Evolutionary conservation across 2,329 filamentous ascomycete species (phyloP), one percentile per base, ranked within the genome.

Genomic region (Cryphonectria carpinicola): DNA sequence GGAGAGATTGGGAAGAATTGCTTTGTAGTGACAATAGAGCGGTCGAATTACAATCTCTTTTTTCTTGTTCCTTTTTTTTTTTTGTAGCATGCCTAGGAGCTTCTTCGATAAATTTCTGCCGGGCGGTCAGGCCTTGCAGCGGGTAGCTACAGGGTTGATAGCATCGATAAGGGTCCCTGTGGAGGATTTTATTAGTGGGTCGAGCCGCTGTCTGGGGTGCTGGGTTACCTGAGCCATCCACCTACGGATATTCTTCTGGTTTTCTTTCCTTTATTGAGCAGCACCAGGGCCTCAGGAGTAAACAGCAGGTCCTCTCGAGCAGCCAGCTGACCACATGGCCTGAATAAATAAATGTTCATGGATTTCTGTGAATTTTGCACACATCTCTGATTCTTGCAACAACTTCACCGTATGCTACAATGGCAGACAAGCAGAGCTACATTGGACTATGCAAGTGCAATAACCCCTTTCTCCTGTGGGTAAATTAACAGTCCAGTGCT

Each of bases 41-140:
- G 11, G 60, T 35, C 41, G 54, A 58, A 32, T 32, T 58, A 14
- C 54, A 58, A 58, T 14, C n/a, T 25, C 13, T 32, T 17, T 32
- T 32, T 58, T 28, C 28, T 54, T 28, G 14, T 28, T 32, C 17
- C 32, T 58, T 17, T 28, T 28, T 28, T 14, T 28, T 25, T 25
- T 13, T 3, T 28, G 28, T 28, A 54, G n/a, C 2, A n/a, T 7
- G 46, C 32, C 8, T 35, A 61, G 61, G 61, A 39, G 61, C 11
- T 2, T 1, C 22, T 46, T 14, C 17, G 8, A 28, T 35, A 37
- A 65, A 68, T 39, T 71, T 71, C 52, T 71, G 70, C 70, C 70
- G 63, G 70, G 70, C 70, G 70, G 70, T 71, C 67, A 69, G 32
- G 8, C 10, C 32, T 10, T 28, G 35, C 41, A 43, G 62, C 13